These are phyloP conservation scores for Turnera subulata DNA, from an alignment of 345 rosid genomes.

Conservation along the genomic window DNA sequence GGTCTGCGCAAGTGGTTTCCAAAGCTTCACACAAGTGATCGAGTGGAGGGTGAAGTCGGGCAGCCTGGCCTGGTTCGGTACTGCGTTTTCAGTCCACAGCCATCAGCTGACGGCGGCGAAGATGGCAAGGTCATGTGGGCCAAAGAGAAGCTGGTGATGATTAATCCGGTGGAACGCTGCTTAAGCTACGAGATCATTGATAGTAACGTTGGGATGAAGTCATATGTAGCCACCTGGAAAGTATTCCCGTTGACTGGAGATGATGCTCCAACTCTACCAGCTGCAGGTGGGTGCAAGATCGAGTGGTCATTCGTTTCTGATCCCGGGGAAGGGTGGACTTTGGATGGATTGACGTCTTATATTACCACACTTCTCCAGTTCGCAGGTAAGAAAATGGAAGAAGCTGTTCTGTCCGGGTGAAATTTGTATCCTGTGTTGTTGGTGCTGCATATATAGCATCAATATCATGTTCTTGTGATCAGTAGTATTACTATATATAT, in stretches of 20 bases:
- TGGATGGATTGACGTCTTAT: slow-evolving; percentile 37
- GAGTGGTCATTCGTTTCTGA: slow-evolving; percentile 25
- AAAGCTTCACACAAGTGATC: background rate
- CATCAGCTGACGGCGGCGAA: background rate
- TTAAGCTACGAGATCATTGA: slow-evolving; percentile 29
- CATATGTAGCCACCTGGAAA: slow-evolving; percentile 41
- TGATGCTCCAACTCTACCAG: background rate
- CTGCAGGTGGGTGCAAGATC: background rate
- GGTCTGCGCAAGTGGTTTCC: slow-evolving; percentile 10
- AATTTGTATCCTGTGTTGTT: too few species aligned
- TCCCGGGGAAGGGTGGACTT: slow-evolving; percentile 49
- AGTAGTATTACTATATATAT: too few species aligned
- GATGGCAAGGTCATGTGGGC: background rate
- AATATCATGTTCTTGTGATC: background rate
- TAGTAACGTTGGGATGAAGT: slow-evolving; percentile 47
- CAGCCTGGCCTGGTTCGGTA: slow-evolving; percentile 16
- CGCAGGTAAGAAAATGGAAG: slow-evolving; percentile 50
- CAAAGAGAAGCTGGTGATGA: slow-evolving; percentile 1
- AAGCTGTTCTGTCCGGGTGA: background rate
- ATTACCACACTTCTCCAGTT: slow-evolving; percentile 30
- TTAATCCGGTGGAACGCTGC: background rate
- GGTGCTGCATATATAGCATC: too few species aligned
- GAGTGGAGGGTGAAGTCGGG: slow-evolving; percentile 11
- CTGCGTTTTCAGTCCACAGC: background rate
- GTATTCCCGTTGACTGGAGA: slow-evolving; percentile 24